Base-by-base conservation (phyloP, 352 stramenopile genomes). In the Pythium coloratum region DNA sequence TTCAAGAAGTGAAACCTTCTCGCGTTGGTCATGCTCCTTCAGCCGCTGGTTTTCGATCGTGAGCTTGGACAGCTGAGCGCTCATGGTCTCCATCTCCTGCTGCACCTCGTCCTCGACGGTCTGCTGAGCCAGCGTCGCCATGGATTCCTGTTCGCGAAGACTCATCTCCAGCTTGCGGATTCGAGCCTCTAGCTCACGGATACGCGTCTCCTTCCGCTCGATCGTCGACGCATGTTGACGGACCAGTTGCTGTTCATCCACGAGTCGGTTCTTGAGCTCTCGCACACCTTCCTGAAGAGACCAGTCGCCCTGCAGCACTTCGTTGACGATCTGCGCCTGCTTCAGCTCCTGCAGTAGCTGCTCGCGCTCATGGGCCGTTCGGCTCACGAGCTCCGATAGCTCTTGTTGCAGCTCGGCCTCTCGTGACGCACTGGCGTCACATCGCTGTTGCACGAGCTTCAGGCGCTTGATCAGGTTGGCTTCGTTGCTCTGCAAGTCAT, bases 341-440 rank as follows among this genome's bases (percentile, higher is more conserved):
- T 71, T 57, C 26, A 71, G 57, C 18, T 75, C 67, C 10, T 82
- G 75, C 67, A 86, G 81, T 18, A 90, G 59, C 62, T 88, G 71
- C 8, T 84, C 69, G 68, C 81, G 70, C 76, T 77, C 65, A 80
- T 84, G 58, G 77, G 72, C 69, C 72, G 80, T 53, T 82, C 82
- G 51, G 38, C n/a, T 51, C 8, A 70, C 33, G 26, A 76, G 32
- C 26, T 69, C 64, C 1, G 55, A 50, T 36, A 92, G 54, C 47
- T 86, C 80, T n/a, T 73, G 76, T 58, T 90, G 81, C 13, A 93
- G 62, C 44, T 90, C 80, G 20, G 69, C 64, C 13, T 85, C 64
- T 20, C 69, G 53, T 18, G 54, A 69, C 6, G 64, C 54, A 47
- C 20, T 62, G 32, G 64, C 54, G 61, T 76, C 69, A 24, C 59